Conservation (phyloP, 805 yeast genomes). For the Metschnikowia anglica region DNA sequence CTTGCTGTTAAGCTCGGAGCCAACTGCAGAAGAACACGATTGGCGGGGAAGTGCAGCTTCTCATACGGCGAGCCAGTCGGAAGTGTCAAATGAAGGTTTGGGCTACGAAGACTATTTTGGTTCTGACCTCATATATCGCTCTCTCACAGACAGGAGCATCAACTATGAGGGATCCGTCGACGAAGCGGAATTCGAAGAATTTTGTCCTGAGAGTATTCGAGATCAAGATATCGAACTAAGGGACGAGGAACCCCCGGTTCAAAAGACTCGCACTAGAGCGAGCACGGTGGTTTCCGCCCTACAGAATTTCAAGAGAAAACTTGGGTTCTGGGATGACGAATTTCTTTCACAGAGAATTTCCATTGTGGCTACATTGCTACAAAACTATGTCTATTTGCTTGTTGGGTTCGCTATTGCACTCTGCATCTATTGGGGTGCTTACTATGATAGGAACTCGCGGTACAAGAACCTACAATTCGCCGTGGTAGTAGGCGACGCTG, state of each 20-base stretch:
- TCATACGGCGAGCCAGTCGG: not conserved
- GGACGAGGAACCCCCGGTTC: not conserved
- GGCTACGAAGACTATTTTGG: constrained; percentile 10
- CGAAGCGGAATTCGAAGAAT: constrained; percentile 3
- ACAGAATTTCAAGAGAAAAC: constrained; percentile 22
- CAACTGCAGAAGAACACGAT: not conserved
- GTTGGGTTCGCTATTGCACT: constrained; percentile 27
- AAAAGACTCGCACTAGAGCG: constrained; percentile 13
- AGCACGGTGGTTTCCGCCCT: constrained; percentile 25
- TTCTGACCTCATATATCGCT: constrained; percentile 6
- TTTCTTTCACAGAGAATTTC: constrained; percentile 25
- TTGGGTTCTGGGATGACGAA: constrained; percentile 32
- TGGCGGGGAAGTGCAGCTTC: not conserved
- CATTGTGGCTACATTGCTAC: constrained; percentile 23
- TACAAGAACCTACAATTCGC: constrained; percentile 26
- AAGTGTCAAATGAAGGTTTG: constrained; percentile 7
- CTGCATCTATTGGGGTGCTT: constrained; percentile 36
- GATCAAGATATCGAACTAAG: not conserved
- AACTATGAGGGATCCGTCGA: constrained; percentile 1
- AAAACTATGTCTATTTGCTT: constrained; percentile 26
- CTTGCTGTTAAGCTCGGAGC: constrained; percentile 6
- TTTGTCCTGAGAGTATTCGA: constrained; percentile 2
- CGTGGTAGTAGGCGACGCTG: constrained; percentile 29
- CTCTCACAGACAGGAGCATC: not conserved
- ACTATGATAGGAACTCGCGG: constrained; percentile 23